Percentiles rank a stretch among this genome's conserved stretches.
phyloP scores from a whole-genome alignment of 306 rosid genomes.

The Prunus padus region DNA sequence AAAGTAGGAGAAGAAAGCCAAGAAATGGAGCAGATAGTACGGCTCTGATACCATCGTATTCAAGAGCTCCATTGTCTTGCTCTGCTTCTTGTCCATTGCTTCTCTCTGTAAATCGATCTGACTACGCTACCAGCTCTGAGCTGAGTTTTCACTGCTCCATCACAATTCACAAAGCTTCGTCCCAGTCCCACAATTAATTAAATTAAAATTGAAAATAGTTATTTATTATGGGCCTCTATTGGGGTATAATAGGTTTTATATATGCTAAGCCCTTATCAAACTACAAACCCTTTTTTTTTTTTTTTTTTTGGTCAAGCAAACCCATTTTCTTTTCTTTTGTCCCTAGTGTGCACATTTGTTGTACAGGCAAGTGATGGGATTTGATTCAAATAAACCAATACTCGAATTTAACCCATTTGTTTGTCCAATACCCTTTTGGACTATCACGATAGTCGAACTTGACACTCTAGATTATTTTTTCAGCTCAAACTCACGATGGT shows the following conservation, averaged over 20 bases:
- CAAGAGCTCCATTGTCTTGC: slow-evolving; percentile 41
- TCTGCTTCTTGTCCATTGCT: slow-evolving; percentile 34
- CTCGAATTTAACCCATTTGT: no score
- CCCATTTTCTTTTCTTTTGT: no score
- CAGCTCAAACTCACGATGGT: no score
- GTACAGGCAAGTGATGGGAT: no score
- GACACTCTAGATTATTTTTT: no score
- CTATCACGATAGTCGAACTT: no score
- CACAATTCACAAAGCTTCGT: not conserved
- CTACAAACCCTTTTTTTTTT: not conserved
- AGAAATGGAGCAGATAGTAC: slow-evolving; percentile 63
- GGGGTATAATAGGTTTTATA: not conserved
- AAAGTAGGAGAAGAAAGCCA: slow-evolving; percentile 76
- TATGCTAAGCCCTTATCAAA: not conserved
- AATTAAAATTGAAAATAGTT: not conserved
- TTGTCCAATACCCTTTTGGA: no score
- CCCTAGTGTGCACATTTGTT: no score
- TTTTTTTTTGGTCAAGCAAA: no score
- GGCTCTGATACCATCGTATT: slow-evolving; percentile 78
- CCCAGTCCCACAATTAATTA: not conserved
- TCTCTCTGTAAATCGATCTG: slow-evolving; percentile 13
- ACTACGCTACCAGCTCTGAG: not conserved
- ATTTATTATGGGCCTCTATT: not conserved
- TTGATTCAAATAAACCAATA: no score
- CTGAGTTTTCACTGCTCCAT: not conserved